These are phyloP conservation scores for Coniferiporia weirii DNA, from an alignment of 1,284 basidiomycete species.

Conservation along the genomic window DNA sequence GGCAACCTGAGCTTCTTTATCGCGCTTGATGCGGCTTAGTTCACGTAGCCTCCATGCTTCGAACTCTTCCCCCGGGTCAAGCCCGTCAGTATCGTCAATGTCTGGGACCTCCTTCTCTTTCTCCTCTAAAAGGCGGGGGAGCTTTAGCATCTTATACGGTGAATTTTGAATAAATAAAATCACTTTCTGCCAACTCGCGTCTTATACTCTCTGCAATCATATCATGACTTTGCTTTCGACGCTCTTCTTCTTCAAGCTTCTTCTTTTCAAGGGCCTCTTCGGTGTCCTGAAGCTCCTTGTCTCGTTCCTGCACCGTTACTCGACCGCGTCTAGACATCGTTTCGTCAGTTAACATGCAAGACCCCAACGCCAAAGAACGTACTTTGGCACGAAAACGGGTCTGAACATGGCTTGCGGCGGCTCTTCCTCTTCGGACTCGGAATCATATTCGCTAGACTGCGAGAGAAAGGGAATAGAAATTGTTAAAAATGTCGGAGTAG, in stretches of 20 bases:
- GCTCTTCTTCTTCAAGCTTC: conserved; percentile 66
- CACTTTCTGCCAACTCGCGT: conserved; percentile 80
- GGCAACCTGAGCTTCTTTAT: conserved; percentile 77
- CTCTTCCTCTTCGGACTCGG: conserved; percentile 65
- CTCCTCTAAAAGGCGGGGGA: conserved; percentile 55
- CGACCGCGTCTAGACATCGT: conserved; percentile 56
- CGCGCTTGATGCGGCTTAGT: conserved; percentile 83
- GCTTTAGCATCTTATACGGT: conserved; percentile 1
- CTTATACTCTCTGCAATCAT: conserved; percentile 85
- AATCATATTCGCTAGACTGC: conserved; percentile 73
- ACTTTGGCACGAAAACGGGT: conserved; percentile 91
- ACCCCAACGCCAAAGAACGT: conserved; percentile 24
- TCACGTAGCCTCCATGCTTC: conserved; percentile 95
- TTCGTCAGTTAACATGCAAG: neutral
- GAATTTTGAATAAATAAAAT: conserved; percentile 23
- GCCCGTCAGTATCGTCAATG: conserved; percentile 91
- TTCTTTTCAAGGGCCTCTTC: conserved; percentile 62
- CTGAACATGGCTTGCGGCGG: conserved; percentile 61
- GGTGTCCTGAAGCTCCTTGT: conserved; percentile 58
- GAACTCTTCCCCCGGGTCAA: conserved; percentile 90
- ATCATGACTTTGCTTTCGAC: conserved; percentile 76
- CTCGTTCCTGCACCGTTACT: conserved; percentile 59
- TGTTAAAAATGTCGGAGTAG: conserved; percentile 19
- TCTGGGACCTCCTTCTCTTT: conserved; percentile 79
- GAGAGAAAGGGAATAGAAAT: conserved; percentile 13